These are phyloP conservation scores for Crithidia brevicula DNA, from an alignment of 208 protist genomes.

Conservation along the genomic window DNA sequence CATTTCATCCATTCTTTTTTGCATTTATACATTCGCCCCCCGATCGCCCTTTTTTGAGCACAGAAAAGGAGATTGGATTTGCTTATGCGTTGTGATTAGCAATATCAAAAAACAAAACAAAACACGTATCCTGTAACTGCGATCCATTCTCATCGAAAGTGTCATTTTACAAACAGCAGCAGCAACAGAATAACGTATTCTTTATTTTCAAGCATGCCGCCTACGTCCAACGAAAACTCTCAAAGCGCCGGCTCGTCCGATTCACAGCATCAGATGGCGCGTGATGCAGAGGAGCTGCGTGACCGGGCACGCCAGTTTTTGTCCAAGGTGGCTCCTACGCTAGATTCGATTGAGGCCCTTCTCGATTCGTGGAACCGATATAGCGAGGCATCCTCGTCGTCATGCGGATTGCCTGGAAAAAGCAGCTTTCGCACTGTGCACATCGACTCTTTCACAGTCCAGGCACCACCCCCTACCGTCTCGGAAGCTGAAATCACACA, in stretches of 20 bases:
- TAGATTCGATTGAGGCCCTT: conserved; percentile 26
- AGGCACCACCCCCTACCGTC: conserved; percentile 19
- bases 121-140: no score
- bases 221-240: background rate
- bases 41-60: no score
- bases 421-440: conserved; percentile 19
- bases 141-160: no score
- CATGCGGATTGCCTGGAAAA: background rate
- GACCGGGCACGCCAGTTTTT: conserved; percentile 20
- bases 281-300: conserved; percentile 23
- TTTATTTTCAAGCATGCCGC: conserved; percentile 1
- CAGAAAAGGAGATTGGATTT: no score
- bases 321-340: conserved; percentile 6
- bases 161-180: no score
- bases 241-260: background rate
- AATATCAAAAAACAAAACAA: no score
- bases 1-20: no score
- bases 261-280: background rate
- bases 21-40: no score
- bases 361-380: conserved; percentile 18
- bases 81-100: no score
- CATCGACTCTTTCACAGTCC: conserved; percentile 27
- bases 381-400: background rate
- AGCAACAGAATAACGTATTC: no score
- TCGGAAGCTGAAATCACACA: conserved; percentile 24